Percentiles rank a stretch among this genome's conserved stretches.
Conservation (phyloP, 202 grass and related monocot species). For the Carex arenaria region DNA sequence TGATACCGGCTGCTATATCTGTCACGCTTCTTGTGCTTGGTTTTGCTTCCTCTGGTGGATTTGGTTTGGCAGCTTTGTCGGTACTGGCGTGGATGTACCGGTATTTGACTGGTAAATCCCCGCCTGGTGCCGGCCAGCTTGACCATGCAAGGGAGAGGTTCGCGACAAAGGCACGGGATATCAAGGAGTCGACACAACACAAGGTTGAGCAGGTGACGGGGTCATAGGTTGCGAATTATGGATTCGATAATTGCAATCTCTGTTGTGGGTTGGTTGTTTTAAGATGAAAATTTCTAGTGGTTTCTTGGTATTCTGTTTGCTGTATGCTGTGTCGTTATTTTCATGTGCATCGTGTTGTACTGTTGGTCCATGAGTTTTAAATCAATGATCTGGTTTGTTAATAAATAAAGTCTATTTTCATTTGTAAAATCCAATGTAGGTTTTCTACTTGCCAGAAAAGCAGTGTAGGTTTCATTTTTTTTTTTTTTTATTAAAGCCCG, state of each 20-base stretch:
- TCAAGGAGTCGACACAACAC: constrained; percentile 35
- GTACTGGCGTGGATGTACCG: constrained; percentile 46
- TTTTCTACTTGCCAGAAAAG: too few species aligned
- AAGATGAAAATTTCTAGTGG: not conserved
- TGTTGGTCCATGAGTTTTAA: not conserved
- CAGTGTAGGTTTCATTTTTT: too few species aligned
- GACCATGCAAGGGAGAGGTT: constrained; percentile 24
- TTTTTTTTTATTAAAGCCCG: too few species aligned
- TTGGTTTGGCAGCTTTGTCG: constrained; percentile 36
- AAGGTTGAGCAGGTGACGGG: constrained; percentile 18
- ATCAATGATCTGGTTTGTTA: not conserved
- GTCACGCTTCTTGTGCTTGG: constrained; percentile 26
- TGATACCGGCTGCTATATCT: constrained; percentile 38
- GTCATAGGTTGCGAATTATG: not conserved
- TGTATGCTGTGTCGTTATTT: not conserved
- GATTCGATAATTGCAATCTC: not conserved
- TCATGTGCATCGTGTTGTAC: not conserved
- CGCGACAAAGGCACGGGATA: constrained; percentile 29
- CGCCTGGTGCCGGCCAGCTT: constrained; percentile 31
- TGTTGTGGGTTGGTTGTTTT: not conserved
- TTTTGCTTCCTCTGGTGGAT: constrained; percentile 35
- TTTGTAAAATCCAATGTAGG: not conserved
- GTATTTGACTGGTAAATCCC: constrained; percentile 39
- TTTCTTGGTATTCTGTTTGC: not conserved
- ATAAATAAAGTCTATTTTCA: not conserved